Evolutionary conservation across 176 grass and related monocot species (phyloP), one percentile per base, ranked within the genome.

Genomic region (Pharus latifolius): DNA sequence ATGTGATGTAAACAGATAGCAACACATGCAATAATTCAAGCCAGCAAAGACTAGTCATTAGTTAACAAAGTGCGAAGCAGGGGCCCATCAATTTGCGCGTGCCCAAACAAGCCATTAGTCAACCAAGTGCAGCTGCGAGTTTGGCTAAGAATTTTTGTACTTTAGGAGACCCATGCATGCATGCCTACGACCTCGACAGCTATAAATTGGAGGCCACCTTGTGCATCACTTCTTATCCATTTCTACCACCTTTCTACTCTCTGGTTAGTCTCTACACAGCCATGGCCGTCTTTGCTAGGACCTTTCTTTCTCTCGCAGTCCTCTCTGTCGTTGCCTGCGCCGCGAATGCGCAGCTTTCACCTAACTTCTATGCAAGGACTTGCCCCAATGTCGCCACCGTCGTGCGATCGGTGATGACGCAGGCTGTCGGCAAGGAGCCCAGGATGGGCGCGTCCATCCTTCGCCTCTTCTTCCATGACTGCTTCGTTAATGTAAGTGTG

Each of bases 381-480:
- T 96, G 88, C 75, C 82, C 92, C 4, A 88, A 78, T 15, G 29
- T 96, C 23, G 78, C 67, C 42, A 51, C 14, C 53, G 74, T 88
- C 63, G 84, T 96, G 48, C 74, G 75, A 54, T 73, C 63, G 46
- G 78, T 44, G 60, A 85, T 96, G 92, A 16, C 70, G 16, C 69
- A 78, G 18, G 91, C 88, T 25, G 81, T 96, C 14, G 28, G 13
- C 27, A 46, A 15, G 53, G 91, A 91, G 84, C 22, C 13, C 30
- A 69, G 91, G 55, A 91, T 96, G 91, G 91, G 76, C 6, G 91
- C 91, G 0, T 90, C 87, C 45, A 81, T 90, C 46, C 66, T 90
- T 26, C 87, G 87, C 20, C 77, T 90, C 65, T 90, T 80, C 49
- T 65, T 78, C 63, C 69, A 64, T 22, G 82, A 84, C 47, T 60